A percentile compares a stretch with the other conserved stretches of the same genome.
phyloP scores from a whole-genome alignment of 164 flowering plant species.

The Kalanchoe fedtschenkoi region DNA sequence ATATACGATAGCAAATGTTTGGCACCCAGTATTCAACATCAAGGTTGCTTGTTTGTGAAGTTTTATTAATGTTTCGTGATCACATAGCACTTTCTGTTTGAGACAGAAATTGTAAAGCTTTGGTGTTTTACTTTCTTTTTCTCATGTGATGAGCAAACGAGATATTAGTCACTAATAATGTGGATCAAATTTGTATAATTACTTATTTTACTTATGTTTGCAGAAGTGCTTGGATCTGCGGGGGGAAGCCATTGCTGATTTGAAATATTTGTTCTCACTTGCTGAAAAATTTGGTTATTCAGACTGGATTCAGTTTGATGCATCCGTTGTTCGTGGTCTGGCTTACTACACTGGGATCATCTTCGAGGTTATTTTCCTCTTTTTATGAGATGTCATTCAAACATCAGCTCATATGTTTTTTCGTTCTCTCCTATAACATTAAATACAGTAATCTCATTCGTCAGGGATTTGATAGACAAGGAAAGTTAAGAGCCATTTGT shows the following conservation, averaged over 20 bases:
- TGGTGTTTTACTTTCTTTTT: slow-evolving; percentile 3
- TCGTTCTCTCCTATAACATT: background rate
- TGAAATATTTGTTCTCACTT: slow-evolving; percentile 69
- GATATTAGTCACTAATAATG: background rate
- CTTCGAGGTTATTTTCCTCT: slow-evolving; percentile 53
- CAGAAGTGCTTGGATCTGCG: slow-evolving; percentile 61
- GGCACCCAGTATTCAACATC: background rate
- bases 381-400: background rate
- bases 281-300: slow-evolving; percentile 89
- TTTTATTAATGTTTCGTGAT: background rate
- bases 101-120: background rate
- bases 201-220: slow-evolving; percentile 3
- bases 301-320: slow-evolving; percentile 97
- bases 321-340: slow-evolving; percentile 91
- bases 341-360: slow-evolving; percentile 96
- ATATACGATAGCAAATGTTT: background rate
- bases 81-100: background rate
- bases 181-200: background rate
- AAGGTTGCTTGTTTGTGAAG: background rate
- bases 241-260: slow-evolving; percentile 68
- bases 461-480: slow-evolving; percentile 83
- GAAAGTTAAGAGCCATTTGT: slow-evolving; percentile 84
- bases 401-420: background rate
- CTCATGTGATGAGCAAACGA: background rate
- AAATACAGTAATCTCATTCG: background rate